Conservation (phyloP, 495 filamentous ascomycete species). For the Darksidea phi region DNA sequence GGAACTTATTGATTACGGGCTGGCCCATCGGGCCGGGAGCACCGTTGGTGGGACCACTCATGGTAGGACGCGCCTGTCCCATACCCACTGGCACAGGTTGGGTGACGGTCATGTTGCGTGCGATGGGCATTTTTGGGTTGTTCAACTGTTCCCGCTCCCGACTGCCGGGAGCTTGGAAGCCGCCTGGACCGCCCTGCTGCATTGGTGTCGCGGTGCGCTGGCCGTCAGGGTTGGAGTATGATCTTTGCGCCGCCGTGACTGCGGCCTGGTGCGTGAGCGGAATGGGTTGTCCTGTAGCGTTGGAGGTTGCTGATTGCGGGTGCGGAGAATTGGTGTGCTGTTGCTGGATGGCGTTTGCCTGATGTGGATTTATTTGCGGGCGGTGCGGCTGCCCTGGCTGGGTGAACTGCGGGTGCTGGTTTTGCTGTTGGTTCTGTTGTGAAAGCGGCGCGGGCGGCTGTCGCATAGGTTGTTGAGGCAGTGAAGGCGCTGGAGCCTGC, state of each 20-base stretch:
- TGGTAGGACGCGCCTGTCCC: slow-evolving; percentile 70
- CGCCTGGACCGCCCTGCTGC: slow-evolving; percentile 40
- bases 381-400: slow-evolving; percentile 23
- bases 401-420: background rate
- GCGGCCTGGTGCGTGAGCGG: slow-evolving; percentile 64
- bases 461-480: slow-evolving; percentile 8
- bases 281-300: slow-evolving; percentile 52
- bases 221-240: slow-evolving; percentile 50
- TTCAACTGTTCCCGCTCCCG: slow-evolving; percentile 34
- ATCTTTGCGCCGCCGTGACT: slow-evolving; percentile 58
- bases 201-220: slow-evolving; percentile 34
- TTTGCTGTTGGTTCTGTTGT: slow-evolving; percentile 16
- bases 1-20: slow-evolving; percentile 77
- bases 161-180: slow-evolving; percentile 35
- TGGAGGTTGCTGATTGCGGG: slow-evolving; percentile 33
- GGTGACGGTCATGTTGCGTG: slow-evolving; percentile 70
- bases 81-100: slow-evolving; percentile 69
- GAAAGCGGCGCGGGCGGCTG: slow-evolving; percentile 19
- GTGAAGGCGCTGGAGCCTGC: background rate
- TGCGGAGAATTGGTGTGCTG: slow-evolving; percentile 44
- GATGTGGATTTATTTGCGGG: slow-evolving; percentile 35
- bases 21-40: slow-evolving; percentile 79
- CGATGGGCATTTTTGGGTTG: slow-evolving; percentile 55
- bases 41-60: slow-evolving; percentile 69
- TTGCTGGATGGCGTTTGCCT: slow-evolving; percentile 27